Base-by-base conservation (phyloP, 495 filamentous ascomycete genomes). In the Aspergillus funiculosus region DNA sequence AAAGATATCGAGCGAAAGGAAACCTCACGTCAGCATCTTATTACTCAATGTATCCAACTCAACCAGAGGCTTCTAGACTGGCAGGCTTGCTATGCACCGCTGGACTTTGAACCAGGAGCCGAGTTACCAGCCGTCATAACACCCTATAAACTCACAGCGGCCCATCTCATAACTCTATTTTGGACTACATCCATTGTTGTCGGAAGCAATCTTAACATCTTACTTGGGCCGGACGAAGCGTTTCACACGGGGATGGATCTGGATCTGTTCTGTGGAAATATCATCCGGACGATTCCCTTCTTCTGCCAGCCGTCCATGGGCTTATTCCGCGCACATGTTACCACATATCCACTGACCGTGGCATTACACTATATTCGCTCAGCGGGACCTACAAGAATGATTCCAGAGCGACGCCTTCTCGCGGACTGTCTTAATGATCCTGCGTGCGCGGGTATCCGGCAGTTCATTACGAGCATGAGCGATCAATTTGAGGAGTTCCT, bases 381-480 rank as follows among this genome's bases (percentile, higher is more conserved):
- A 9, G 28, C 19, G 0, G 44, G 27, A 18, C 35, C 20, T 2
- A 27, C 7, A 6, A 11, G 27, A 22, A 11, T 40, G 5, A 9
- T 22, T 2, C 20, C 29, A 9, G 44, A 39, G 18, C 15, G 44
- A 11, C 26, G 28, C 6, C 14, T 40, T 2, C 18, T 47, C 1
- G 36, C 36, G 8, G 27, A 30, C 11, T 39, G 44, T 25, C 21
- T 47, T 1, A 30, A 47, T 4, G 20, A 25, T 13, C 44, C 44
- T n/a, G 44, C 44, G 3, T 15, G 14, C 11, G 36, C 44, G 27
- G 36, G 36, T 6, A 37, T 39, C 13, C 8, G 36, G 15, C 35
- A 38, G 36, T 47, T 47, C 13, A 40, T 40, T 15, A 14, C n/a
- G 1, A 40, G 34, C 17, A 31, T 42, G 39, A 31, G 31, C 9